Evolutionary conservation across 805 yeast species (phyloP), one percentile per base, ranked within the genome.

Genomic region (Hanseniaspora hatyaiensis): DNA sequence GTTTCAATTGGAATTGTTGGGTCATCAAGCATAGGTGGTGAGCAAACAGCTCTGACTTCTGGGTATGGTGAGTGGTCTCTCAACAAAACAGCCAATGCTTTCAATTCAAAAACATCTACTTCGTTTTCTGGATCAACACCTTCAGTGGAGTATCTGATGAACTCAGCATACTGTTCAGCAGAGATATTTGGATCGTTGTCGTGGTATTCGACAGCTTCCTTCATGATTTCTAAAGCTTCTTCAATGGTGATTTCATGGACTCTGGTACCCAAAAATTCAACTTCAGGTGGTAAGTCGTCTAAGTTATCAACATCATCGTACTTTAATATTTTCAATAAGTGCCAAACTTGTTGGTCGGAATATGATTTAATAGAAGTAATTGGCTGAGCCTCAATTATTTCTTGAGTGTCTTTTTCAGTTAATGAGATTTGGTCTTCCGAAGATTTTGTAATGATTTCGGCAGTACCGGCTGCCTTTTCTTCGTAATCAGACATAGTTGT

Each of bases 41-140:
- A 73, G 34, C 76, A 73, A 19, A 78, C 72, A 23, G 82, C 73
- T 59, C 85, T 69, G 18, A 78, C 83, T 60, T 78, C 84, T 1
- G 81, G 75, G 57, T 78, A 78, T 8, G 82, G 82, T 18, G 78
- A 73, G 54, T 68, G 64, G 52, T 56, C 71, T 62, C 58, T 52
- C n/a, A 66, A 65, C 26, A 62, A 54, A 28, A 67, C 65, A 19
- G 72, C 73, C 30, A 56, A 53, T 16, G 55, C 54, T 44, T 61
- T 58, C 20, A 58, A 52, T 20, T 54, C 56, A 52, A 59, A 58
- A 19, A 52, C 53, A 44, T 57, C 59, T 28, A 48, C 49, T 33
- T 53, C 50, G 46, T 49, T 48, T 20, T 52, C 53, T 11, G 55
- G 50, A 46, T 55, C 55, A 26, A 57, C 48, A 42, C 56, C 57